A percentile compares a stretch with the other conserved stretches of the same genome.
Conservation (phyloP, 768 basidiomycete genomes). For the Hydnomerulius pinastri region DNA sequence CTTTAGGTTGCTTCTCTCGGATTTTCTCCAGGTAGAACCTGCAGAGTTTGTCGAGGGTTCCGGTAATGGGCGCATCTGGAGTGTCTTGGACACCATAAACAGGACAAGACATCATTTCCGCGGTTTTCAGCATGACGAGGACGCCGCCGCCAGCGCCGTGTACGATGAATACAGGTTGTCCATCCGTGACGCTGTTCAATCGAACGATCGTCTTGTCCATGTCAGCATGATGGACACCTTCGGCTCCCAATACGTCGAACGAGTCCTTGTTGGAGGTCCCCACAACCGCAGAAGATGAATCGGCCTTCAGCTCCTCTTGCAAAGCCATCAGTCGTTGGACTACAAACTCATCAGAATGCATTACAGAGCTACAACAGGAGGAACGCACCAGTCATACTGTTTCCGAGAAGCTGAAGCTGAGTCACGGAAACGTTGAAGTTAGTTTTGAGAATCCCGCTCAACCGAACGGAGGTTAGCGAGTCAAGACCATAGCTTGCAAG, state of each 20-base stretch:
- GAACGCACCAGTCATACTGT: not conserved
- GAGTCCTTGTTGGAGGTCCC: not conserved
- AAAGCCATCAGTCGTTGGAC: not conserved
- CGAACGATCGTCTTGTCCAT: not conserved
- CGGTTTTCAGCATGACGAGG: not conserved
- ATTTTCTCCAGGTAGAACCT: constrained; percentile 21
- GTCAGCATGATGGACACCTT: not conserved
- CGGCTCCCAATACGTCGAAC: not conserved
- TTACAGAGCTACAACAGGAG: not conserved
- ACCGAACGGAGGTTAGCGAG: constrained; percentile 10
- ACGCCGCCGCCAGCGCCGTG: constrained; percentile 2
- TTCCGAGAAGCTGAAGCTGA: constrained; percentile 11
- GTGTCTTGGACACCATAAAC: constrained; percentile 7
- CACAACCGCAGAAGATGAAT: no score
- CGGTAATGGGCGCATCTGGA: constrained; percentile 15
- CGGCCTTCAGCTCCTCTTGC: not conserved
- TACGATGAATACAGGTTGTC: not conserved
- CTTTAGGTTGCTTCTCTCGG: constrained; percentile 12
- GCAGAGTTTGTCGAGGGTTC: constrained; percentile 8
- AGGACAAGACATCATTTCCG: not conserved
- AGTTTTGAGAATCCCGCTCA: not conserved
- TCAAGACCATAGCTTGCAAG: constrained; percentile 14
- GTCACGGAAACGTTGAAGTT: constrained; percentile 2
- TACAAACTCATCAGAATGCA: not conserved
- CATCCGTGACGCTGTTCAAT: not conserved